Evolutionary conservation across 2,329 filamentous ascomycete species (phyloP).

Genomic region (Aspergillus ochraceus): DNA sequence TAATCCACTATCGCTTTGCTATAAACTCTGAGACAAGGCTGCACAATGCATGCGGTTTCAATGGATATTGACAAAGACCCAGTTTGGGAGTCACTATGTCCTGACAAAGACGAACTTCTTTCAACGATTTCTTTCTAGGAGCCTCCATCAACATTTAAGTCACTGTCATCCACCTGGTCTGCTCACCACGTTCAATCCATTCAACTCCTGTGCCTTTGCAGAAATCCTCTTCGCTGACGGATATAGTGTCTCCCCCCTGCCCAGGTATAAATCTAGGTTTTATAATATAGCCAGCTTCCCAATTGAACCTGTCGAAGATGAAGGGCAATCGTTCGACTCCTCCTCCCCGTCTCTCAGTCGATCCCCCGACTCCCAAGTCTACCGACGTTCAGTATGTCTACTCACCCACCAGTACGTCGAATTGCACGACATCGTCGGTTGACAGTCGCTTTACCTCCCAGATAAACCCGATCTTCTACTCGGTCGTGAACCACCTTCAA

Average conservation of each 20-base stretch:
- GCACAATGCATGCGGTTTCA: neutral
- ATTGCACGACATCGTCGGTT: neutral
- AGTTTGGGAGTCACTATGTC: neutral
- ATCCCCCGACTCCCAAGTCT: neutral
- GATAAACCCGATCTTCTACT: conserved; percentile 12
- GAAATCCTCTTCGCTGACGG: no score
- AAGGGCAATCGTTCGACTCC: neutral
- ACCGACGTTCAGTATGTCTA: neutral
- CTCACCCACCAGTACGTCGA: neutral
- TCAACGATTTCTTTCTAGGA: neutral
- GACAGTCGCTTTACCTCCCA: neutral
- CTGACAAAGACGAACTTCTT: neutral
- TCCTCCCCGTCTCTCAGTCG: neutral
- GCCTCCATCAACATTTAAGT: neutral
- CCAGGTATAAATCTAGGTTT: no score
- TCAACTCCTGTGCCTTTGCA: no score
- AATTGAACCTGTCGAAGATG: neutral
- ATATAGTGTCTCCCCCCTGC: no score
- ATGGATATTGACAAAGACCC: neutral
- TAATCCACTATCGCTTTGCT: neutral
- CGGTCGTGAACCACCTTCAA: conserved; percentile 29
- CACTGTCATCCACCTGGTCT: neutral
- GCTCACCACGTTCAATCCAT: neutral
- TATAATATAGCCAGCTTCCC: no score
- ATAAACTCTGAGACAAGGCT: neutral